These are phyloP conservation scores for Clavaria fumosa DNA, from an alignment of 768 basidiomycete genomes.

Conservation along the genomic window DNA sequence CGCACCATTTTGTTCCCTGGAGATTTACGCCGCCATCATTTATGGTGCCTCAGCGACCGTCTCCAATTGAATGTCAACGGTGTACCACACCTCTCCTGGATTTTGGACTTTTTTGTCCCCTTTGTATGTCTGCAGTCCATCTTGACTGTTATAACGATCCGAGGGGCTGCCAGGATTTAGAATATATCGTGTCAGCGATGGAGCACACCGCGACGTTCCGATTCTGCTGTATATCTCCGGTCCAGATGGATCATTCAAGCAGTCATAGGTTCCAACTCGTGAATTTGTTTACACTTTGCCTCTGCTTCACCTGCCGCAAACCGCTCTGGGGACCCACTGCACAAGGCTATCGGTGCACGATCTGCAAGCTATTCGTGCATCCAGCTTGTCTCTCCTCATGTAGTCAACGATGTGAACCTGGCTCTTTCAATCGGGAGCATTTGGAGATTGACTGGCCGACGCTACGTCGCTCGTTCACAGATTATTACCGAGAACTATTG, in stretches of 20 bases:
- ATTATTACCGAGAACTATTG: slow-evolving; percentile 32
- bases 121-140: slow-evolving; percentile 58
- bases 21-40: slow-evolving; percentile 22
- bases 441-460: slow-evolving; percentile 35
- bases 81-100: slow-evolving; percentile 41
- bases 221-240: slow-evolving; percentile 34
- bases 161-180: slow-evolving; percentile 40
- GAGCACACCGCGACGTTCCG: slow-evolving; percentile 38
- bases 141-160: slow-evolving; percentile 67
- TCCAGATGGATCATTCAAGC: slow-evolving; percentile 14
- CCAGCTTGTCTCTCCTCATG: slow-evolving; percentile 25
- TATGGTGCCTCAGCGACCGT: slow-evolving; percentile 17
- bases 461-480: slow-evolving; percentile 43
- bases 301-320: slow-evolving; percentile 48
- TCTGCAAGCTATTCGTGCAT: slow-evolving; percentile 51
- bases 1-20: slow-evolving; percentile 63
- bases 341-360: slow-evolving; percentile 50
- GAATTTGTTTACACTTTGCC: slow-evolving; percentile 59
- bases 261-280: slow-evolving; percentile 40
- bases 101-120: slow-evolving; percentile 59
- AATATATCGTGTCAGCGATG: slow-evolving; percentile 35
- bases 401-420: slow-evolving; percentile 24
- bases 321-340: slow-evolving; percentile 59
- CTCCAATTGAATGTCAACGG: slow-evolving; percentile 35
- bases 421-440: slow-evolving; percentile 26